These are phyloP conservation scores for Leccinum solheimii DNA, from an alignment of 1,284 basidiomycete species.

Conservation along the genomic window DNA sequence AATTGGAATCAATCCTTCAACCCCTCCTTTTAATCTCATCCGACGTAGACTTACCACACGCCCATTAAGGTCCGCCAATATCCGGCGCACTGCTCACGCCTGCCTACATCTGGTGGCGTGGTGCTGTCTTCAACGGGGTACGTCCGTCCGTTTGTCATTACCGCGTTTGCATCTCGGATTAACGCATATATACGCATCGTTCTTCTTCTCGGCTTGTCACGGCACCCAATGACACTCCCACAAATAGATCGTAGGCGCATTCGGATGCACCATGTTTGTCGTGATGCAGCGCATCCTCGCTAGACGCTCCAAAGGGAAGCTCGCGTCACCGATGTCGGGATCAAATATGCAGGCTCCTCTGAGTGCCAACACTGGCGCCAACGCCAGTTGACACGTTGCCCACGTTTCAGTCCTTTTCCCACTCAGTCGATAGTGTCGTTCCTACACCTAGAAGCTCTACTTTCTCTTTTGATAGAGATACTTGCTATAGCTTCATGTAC, in stretches of 20 bases:
- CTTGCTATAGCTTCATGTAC: background rate
- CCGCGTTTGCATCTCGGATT: background rate
- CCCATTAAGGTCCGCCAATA: constrained; percentile 30
- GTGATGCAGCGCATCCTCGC: constrained; percentile 29
- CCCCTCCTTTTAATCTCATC: background rate
- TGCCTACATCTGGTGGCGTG: constrained; percentile 34
- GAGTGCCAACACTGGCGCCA: background rate
- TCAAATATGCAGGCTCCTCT: background rate
- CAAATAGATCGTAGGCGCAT: constrained; percentile 18
- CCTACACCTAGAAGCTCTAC: background rate
- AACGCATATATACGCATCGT: background rate
- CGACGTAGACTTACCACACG: background rate
- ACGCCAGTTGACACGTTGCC: background rate
- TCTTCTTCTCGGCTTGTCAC: background rate
- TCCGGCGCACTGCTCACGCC: constrained; percentile 32
- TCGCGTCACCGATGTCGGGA: background rate
- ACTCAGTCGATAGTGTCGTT: background rate
- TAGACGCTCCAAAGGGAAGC: constrained; percentile 8
- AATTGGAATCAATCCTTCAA: background rate
- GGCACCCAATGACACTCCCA: background rate
- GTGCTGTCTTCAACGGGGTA: constrained; percentile 34
- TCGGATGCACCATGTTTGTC: constrained; percentile 33
- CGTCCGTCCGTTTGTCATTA: background rate
- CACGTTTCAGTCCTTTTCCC: background rate
- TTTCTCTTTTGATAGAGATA: background rate